A percentile compares a stretch with the other conserved stretches of the same genome.
These are phyloP conservation scores for Collybia sordida DNA, from an alignment of 768 basidiomycete genomes.

Conservation along the genomic window DNA sequence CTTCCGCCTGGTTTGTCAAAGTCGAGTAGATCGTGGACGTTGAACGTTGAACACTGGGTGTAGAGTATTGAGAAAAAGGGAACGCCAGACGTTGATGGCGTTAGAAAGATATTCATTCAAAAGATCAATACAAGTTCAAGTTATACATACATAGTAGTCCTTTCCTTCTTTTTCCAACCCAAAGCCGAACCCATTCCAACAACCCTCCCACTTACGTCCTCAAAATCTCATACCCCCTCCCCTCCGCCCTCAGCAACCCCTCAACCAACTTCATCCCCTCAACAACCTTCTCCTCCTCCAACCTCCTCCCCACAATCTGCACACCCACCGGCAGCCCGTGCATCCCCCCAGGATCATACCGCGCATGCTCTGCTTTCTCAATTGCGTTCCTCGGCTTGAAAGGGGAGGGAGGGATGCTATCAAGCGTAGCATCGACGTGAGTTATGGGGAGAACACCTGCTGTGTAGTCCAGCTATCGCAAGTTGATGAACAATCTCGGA, in stretches of 20 bases:
- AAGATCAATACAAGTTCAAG: no score
- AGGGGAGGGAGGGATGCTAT: conserved; percentile 31
- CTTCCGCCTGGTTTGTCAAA: no score
- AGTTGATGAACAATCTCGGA: neutral
- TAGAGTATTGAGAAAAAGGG: no score
- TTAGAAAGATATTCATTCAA: no score
- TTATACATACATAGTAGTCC: no score
- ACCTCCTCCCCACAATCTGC: conserved; percentile 55
- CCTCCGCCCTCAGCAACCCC: conserved; percentile 24
- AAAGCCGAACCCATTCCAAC: no score
- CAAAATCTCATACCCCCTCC: conserved; percentile 19
- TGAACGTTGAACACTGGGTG: no score
- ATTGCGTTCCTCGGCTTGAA: conserved; percentile 41
- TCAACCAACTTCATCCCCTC: conserved; percentile 59
- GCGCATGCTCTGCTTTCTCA: conserved; percentile 44
- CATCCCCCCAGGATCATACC: conserved; percentile 54
- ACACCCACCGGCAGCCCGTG: conserved; percentile 60
- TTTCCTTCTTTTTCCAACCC: no score
- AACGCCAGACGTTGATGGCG: no score
- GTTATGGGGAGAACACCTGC: conserved; percentile 63
- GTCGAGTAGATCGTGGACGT: no score
- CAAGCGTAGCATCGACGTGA: conserved; percentile 42
- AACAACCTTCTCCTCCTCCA: conserved; percentile 66
- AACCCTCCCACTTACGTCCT: no score
- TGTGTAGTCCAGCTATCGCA: conserved; percentile 41